Base-by-base conservation (phyloP, 345 rosid species). In the Litchi chinensis region DNA sequence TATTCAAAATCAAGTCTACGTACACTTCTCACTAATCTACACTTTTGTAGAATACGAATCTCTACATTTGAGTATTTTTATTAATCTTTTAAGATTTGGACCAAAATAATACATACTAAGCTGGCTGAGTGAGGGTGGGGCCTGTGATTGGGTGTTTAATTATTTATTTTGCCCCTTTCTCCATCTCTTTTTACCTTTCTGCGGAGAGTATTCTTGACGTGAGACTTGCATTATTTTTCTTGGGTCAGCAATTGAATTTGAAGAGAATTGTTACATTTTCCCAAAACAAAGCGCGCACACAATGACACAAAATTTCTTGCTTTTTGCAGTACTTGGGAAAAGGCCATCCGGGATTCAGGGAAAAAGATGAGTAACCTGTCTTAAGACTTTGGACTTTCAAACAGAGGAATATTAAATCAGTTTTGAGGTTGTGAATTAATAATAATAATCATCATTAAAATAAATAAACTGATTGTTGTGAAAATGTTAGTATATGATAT, bases 341-440 rank as follows among this genome's bases (percentile, higher is more conserved):
- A 79, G 85, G 83, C 72, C 74, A 76, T 75, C 92, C 95, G 81
- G 91, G 83, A 88, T 93, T 89, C 76, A 86, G 89, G 97, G 74
- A 77, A 87, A 76, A 91, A 83, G 81, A 83, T 71, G 19, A 28
- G 50, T 6, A 46, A 6, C 32, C 21, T 71, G 73, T 79, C 78
- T 80, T 81, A 64, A 59, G 73, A 79, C 86, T 84, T 54, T 84
- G 88, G 95, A 88, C 93, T 88, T 90, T 91, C 65, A 60, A 60
- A 60, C 8, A 60, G n/a, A 8, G n/a, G 26, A 59, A 8, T 16
- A 6, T 59, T 59, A 59, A 56, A 10, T 56, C 4, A 16, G 12
- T 56, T 56, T 56, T 56, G 12, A 16, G 22, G 19, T n/a, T n/a
- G 13, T 57, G 9, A 57, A 57, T 21, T n/a, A 19, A 57, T 57